A percentile compares a stretch with the other conserved stretches of the same genome.
These are phyloP conservation scores for Blumeriella jaapii DNA, from an alignment of 2,329 filamentous ascomycete genomes.

Conservation along the genomic window DNA sequence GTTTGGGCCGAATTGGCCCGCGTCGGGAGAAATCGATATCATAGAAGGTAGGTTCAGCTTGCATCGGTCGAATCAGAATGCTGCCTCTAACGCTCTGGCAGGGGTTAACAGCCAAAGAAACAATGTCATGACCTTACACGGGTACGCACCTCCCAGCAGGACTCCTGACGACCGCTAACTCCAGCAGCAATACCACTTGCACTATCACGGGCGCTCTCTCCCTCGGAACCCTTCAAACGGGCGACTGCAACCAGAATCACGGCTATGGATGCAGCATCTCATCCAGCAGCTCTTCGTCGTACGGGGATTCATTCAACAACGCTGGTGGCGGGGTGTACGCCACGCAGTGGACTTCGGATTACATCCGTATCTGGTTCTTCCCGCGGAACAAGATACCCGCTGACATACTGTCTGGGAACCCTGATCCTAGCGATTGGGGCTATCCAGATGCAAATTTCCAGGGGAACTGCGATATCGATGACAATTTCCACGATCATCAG, in stretches of 20 bases:
- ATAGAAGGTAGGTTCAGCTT: slow-evolving; percentile 57
- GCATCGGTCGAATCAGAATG: neutral
- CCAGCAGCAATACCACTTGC: slow-evolving; percentile 7
- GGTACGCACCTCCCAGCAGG: slow-evolving; percentile 46
- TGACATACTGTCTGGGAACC: slow-evolving; percentile 45
- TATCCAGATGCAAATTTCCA: slow-evolving; percentile 54
- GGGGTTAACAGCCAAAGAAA: neutral
- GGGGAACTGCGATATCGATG: slow-evolving; percentile 49
- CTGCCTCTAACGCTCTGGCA: slow-evolving; percentile 33
- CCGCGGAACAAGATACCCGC: slow-evolving; percentile 48
- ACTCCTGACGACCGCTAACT: neutral
- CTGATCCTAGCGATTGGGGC: slow-evolving; percentile 56
- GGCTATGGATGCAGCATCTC: slow-evolving; percentile 32
- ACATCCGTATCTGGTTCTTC: slow-evolving; percentile 69
- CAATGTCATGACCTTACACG: slow-evolving; percentile 10
- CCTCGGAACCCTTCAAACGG: slow-evolving; percentile 12
- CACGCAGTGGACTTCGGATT: slow-evolving; percentile 56
- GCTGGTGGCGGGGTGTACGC: slow-evolving; percentile 51
- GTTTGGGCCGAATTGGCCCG: slow-evolving; percentile 46
- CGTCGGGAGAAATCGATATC: slow-evolving; percentile 50
- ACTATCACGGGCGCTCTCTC: slow-evolving; percentile 28
- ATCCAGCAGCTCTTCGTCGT: neutral
- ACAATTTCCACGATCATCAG: slow-evolving; percentile 54
- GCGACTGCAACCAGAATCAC: slow-evolving; percentile 12
- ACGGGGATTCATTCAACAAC: slow-evolving; percentile 30